These are phyloP conservation scores for Dipodascopsis uninucleata DNA, from an alignment of 805 yeast genomes.

Conservation along the genomic window DNA sequence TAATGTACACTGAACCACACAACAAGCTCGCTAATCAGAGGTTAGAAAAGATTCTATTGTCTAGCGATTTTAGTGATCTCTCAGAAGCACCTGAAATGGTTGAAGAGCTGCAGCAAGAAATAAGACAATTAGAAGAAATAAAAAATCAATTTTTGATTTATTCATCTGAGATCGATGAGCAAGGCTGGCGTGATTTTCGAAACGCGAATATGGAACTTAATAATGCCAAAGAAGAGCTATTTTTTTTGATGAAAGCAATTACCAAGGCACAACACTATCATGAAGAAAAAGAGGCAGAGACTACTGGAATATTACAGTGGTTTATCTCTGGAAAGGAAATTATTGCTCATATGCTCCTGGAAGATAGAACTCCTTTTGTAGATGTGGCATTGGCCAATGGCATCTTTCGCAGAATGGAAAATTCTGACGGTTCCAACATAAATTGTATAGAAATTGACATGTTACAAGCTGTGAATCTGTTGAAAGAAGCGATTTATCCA, in stretches of 20 bases:
- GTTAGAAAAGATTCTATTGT: conserved; percentile 61
- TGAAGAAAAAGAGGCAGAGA: conserved; percentile 31
- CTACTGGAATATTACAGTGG: conserved; percentile 52
- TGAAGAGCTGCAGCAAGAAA: conserved; percentile 47
- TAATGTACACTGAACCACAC: conserved; percentile 73
- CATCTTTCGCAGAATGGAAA: conserved; percentile 57
- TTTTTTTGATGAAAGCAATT: conserved; percentile 46
- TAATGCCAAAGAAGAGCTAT: conserved; percentile 41
- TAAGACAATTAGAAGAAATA: conserved; percentile 42
- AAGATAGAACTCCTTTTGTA: conserved; percentile 57
- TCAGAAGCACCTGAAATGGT: conserved; percentile 48
- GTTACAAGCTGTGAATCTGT: conserved; percentile 68
- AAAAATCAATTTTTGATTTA: conserved; percentile 47
- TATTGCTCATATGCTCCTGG: conserved; percentile 64
- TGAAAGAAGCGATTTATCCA: conserved; percentile 56
- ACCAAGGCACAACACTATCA: conserved; percentile 38
- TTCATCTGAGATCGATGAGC: conserved; percentile 43
- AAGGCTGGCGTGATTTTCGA: conserved; percentile 26
- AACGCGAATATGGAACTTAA: conserved; percentile 17
- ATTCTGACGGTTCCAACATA: conserved; percentile 61
- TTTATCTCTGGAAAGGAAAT: conserved; percentile 64
- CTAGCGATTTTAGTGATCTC: conserved; percentile 66
- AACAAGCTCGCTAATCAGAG: conserved; percentile 54
- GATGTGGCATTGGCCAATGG: conserved; percentile 65
- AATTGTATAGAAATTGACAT: conserved; percentile 57